phyloP scores from a whole-genome alignment of 495 filamentous ascomycete species.

The Neurospora sp. region DNA sequence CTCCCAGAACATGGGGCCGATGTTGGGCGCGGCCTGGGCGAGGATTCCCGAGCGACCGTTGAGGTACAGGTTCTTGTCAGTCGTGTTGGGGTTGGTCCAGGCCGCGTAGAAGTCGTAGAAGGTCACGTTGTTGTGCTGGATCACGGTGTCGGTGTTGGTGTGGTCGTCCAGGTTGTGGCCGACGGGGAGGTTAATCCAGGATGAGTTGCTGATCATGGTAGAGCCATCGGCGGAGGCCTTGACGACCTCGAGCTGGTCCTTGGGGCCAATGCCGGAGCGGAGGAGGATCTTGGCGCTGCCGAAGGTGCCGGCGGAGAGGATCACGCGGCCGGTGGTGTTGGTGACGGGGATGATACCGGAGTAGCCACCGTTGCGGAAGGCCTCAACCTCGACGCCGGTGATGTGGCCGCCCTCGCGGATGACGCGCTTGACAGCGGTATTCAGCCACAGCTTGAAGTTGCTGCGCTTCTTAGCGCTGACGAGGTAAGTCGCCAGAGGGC shows the following conservation, averaged over 20 bases:
- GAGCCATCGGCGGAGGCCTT: slow-evolving; percentile 42
- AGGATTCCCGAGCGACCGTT: slow-evolving; percentile 48
- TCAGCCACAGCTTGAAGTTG: slow-evolving; percentile 60
- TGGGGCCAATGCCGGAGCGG: slow-evolving; percentile 51
- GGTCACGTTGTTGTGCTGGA: slow-evolving; percentile 48
- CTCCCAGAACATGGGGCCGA: slow-evolving; percentile 53
- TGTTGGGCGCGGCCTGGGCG: slow-evolving; percentile 60
- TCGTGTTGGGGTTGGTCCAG: slow-evolving; percentile 32
- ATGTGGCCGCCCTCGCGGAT: slow-evolving; percentile 50
- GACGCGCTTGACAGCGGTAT: slow-evolving; percentile 55
- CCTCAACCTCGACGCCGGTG: slow-evolving; percentile 58
- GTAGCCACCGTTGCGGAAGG: slow-evolving; percentile 43
- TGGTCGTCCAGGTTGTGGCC: slow-evolving; percentile 68
- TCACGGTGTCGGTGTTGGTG: slow-evolving; percentile 52
- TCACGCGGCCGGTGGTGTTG: slow-evolving; percentile 49
- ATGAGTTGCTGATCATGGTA: slow-evolving; percentile 36
- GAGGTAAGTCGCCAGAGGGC: slow-evolving; percentile 66
- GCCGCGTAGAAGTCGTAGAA: slow-evolving; percentile 59
- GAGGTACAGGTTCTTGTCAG: slow-evolving; percentile 28
- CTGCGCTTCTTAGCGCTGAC: slow-evolving; percentile 45
- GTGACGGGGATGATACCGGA: slow-evolving; percentile 51
- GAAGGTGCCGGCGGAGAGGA: slow-evolving; percentile 61
- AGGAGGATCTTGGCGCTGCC: slow-evolving; percentile 62
- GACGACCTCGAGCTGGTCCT: slow-evolving; percentile 49
- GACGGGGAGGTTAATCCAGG: slow-evolving; percentile 67